Evolutionary conservation across 108 stramenopile species (phyloP), one percentile per base, ranked within the genome.

Genomic region (Cyclostephanos tholiformis): DNA sequence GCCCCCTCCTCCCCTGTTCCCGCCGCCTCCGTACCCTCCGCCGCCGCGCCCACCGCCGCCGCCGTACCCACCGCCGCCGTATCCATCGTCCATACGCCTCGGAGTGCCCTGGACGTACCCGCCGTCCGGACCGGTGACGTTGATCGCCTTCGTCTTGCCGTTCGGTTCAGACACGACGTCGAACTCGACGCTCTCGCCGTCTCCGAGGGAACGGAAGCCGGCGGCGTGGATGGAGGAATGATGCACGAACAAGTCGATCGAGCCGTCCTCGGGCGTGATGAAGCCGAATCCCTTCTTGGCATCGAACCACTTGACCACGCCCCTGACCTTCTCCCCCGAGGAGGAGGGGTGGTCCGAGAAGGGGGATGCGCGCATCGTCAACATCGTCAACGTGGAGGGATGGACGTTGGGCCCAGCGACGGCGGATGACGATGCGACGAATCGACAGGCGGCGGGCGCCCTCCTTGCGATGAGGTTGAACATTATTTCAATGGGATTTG

Each of bases 261-360:
- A 51, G 0, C 83, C 85, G 62, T 81, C 83, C 39, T 88, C 85
- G 5, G 90, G 93, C 16, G 74, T 67, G 69, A 95, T 82, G 78
- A 95, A 95, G n/a, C 93, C 93, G 66, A 90, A 94, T 61, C 93
- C 93, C 52, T 92, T 95, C 72, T 87, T 86, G 52, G 75, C 70
- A 50, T 91, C 85, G 66, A 95, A 95, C 90, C 90, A 94, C 65
- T 94, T 94, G 56, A 91, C 90, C 0, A 84, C 88, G 43, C 91
- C 91, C n/a, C 69, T 80, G 9, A 68, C 48, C 66, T 62, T 78
- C 4, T 23, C 65, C 20, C 53, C 35, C 36, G 55, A 12, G 19
- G 53, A 27, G 41, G 70, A 65, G 23, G 51, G 26, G 59, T 46
- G 57, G 53, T 71, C 65, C 5, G 51, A 55, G 50, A 70, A n/a